Evolutionary conservation across 1,284 basidiomycete genomes (phyloP), one percentile per base, ranked within the genome.

Genomic region (Neolentinus lepideus): DNA sequence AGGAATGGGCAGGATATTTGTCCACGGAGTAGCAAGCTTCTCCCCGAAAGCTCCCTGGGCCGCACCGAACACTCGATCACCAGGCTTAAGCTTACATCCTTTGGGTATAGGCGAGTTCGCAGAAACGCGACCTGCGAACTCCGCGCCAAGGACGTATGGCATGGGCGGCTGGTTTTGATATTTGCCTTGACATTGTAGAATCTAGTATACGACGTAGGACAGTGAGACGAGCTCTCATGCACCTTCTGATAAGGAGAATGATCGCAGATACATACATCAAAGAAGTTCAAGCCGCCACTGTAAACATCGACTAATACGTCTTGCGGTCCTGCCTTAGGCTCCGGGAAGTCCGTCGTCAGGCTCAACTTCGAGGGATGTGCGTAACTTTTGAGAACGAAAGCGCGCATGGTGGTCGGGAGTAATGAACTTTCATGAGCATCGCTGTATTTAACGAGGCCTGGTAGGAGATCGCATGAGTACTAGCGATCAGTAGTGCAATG

Each of bases 21-120:
- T 69, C 72, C 77, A 80, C 50, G 79, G 69, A 14, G 75, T 80
- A 0, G 79, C 79, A 54, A 89, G 75, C 60, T 79, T 81, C 61
- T 96, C 92, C 8, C 85, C 90, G 67, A 84, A 92, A 12, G 87
- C 76, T 6, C 92, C 96, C 65, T 91, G 86, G 0, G 76, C 79
- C n/a, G 81, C 83, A 3, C 96, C 96, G 65, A 98, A 96, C 0
- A 99, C 91, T 54, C 92, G 76, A 68, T 97, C 88, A 16, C 96
- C 95, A 1, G 80, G 83, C 64, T 86, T 83, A 67, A 87, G 92
- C 0, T 81, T 78, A 66, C 92, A 97, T 2, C 85, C 91, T 26
- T 78, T 69, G 1, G 95, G 96, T 29, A 98, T 88, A 12, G 87
- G 91, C 19, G 90, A 92, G 62, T 81, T 71, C 11, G 69, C 61